Conservation (phyloP, 257 asterid genomes). For the Nicotiana undulata region DNA sequence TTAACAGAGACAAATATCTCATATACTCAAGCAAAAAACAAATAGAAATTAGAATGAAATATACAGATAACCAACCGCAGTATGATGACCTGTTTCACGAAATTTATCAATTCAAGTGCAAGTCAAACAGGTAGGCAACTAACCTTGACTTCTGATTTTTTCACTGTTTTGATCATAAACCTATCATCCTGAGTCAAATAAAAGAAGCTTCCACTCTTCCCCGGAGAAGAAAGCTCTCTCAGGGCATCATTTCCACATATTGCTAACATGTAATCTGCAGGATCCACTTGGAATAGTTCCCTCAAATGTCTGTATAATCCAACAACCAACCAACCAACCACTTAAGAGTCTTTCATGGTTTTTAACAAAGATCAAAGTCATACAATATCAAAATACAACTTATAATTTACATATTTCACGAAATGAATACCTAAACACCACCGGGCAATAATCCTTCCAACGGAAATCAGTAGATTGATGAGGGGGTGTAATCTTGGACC, state of each 20-base stretch:
- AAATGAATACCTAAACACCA: constrained; percentile 51
- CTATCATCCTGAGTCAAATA: constrained; percentile 95
- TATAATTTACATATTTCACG: neutral
- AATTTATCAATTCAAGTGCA: neutral
- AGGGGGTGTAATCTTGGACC: constrained; percentile 61
- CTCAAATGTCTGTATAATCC: constrained; percentile 60
- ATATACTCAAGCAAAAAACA: neutral
- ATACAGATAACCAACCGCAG: neutral
- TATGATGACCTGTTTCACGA: neutral
- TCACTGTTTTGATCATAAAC: constrained; percentile 96
- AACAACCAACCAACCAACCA: constrained; percentile 17
- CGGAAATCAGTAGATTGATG: constrained; percentile 62
- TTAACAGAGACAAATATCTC: neutral
- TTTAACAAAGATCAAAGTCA: neutral
- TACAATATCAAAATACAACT: neutral
- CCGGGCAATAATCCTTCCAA: constrained; percentile 75
- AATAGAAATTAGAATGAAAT: neutral
- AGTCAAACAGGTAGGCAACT: constrained; percentile 34
- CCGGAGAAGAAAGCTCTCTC: constrained; percentile 96
- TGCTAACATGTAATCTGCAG: constrained; percentile 97
- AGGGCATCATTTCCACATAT: constrained; percentile 90
- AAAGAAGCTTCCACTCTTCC: constrained; percentile 97
- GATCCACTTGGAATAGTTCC: constrained; percentile 85
- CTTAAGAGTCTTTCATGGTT: neutral
- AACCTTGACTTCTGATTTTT: constrained; percentile 98